Base-by-base conservation (phyloP, 2,329 filamentous ascomycete genomes). In the Colletotrichum tabaci region DNA sequence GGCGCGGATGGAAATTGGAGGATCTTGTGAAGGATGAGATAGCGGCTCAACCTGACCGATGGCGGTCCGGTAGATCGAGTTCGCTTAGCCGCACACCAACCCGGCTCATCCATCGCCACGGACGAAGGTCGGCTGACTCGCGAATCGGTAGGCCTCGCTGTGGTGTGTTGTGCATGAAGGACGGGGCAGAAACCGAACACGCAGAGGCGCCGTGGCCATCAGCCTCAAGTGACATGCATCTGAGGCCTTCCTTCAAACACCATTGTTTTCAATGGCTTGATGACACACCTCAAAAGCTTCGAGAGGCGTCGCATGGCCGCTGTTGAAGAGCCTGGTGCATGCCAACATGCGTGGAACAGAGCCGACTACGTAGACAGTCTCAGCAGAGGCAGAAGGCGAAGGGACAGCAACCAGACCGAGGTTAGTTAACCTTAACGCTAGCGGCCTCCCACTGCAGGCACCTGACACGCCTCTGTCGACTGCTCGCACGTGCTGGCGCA, bases 341-440 rank as follows among this genome's bases (percentile, higher is more conserved):
- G 35, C 35, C 35, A 38, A 10, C 35, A 38, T 38, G 64, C 57
- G 52, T 58, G 30, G 26, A 57, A 16, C 26, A 38, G 23, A n/a
- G 49, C 35, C 21, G 16, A 46, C 47, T 55, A 26, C 38, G 46
- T 49, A 53, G 55, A 71, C 58, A 47, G 44, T 52, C 55, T 53
- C 35, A 10, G 35, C 35, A 38, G 35, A 38, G 35, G 58, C 65
- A 71, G 52, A 23, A 58, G 46, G 38, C 58, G 65, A 63, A 47
- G 58, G 44, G 8, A 38, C 35, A 38, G 68, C 53, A 68, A 44
- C 68, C 68, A 68, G 65, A 44, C 65, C 68, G 68, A 68, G 53
- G 65, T 60, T 60, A 58, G 68, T 71, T 71, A 71, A 71, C 68
- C 68, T 71, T 68, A 71, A 71, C 47, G 46, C 60, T 71, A 71